A percentile compares a stretch with the other conserved stretches of the same genome.
Evolutionary conservation across 441 rosid genomes (phyloP).

Genomic region (Hura crepitans): DNA sequence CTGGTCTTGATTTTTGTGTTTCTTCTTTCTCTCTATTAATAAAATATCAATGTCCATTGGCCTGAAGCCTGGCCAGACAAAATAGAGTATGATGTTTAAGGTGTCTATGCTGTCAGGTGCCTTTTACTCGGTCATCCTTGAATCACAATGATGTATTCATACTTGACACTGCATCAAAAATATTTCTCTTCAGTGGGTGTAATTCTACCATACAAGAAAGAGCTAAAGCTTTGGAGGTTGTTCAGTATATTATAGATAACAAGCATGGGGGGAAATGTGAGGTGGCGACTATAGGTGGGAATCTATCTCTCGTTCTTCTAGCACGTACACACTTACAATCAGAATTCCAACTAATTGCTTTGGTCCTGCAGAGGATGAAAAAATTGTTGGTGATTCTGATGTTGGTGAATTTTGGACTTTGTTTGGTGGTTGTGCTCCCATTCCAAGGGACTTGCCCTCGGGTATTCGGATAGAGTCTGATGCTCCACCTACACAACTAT

Average conservation of each 20-base stretch:
- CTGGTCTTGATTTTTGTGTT: background rate
- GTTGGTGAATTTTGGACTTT: slow-evolving; percentile 95
- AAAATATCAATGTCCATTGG: slow-evolving; percentile 3
- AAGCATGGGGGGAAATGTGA: slow-evolving; percentile 81
- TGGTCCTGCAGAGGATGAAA: slow-evolving; percentile 77
- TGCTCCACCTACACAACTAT: slow-evolving; percentile 42
- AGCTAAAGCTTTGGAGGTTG: slow-evolving; percentile 93
- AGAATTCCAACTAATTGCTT: slow-evolving; percentile 21
- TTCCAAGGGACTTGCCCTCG: slow-evolving; percentile 60
- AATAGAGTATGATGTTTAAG: slow-evolving; percentile 15
- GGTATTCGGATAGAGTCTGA: slow-evolving; percentile 34
- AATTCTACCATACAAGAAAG: slow-evolving; percentile 87
- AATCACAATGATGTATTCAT: slow-evolving; percentile 76
- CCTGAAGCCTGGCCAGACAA: slow-evolving; percentile 3
- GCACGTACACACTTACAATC: background rate
- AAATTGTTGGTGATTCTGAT: slow-evolving; percentile 83
- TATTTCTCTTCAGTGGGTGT: slow-evolving; percentile 80
- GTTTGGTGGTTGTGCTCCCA: slow-evolving; percentile 93
- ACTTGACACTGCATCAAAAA: slow-evolving; percentile 82
- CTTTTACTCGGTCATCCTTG: slow-evolving; percentile 76
- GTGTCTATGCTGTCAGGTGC: slow-evolving; percentile 47
- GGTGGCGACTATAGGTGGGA: slow-evolving; percentile 78
- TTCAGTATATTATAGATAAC: slow-evolving; percentile 73
- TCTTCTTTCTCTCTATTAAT: background rate
- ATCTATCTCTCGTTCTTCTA: slow-evolving; percentile 15